Percentiles rank a stretch among this genome's conserved stretches.
Conservation (phyloP, 2,329 filamentous ascomycete genomes). For the Aspergillus hiratsukae region DNA sequence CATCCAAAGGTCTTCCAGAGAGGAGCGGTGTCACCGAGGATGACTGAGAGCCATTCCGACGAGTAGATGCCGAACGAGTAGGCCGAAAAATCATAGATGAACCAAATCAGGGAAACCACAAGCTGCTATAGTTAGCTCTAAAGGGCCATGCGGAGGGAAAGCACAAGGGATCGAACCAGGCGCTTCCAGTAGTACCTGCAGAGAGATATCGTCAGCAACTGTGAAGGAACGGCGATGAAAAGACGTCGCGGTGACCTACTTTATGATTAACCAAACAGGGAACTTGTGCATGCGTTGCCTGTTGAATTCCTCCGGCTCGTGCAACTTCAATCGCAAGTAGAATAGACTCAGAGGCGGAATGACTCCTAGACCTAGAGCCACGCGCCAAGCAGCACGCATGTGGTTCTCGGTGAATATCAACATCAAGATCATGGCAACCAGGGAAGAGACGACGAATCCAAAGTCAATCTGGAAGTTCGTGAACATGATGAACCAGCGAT, state of each 20-base stretch:
- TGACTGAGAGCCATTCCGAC: constrained; percentile 53
- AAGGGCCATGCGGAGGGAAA: neutral
- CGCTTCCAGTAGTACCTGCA: constrained; percentile 67
- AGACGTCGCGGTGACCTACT: constrained; percentile 25
- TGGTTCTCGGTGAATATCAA: constrained; percentile 58
- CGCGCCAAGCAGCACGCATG: constrained; percentile 73
- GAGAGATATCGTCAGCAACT: constrained; percentile 17
- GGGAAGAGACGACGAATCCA: constrained; percentile 75
- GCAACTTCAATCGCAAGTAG: constrained; percentile 65
- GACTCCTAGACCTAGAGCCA: constrained; percentile 71
- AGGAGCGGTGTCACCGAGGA: constrained; percentile 57
- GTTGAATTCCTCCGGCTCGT: constrained; percentile 74
- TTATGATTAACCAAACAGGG: constrained; percentile 49
- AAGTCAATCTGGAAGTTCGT: constrained; percentile 84
- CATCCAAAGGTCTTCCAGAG: constrained; percentile 80
- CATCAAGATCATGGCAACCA: constrained; percentile 67
- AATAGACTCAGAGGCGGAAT: constrained; percentile 72
- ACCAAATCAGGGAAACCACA: constrained; percentile 73
- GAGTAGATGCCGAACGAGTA: constrained; percentile 88
- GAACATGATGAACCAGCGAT: constrained; percentile 87
- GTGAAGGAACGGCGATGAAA: constrained; percentile 40
- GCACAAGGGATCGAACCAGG: constrained; percentile 40
- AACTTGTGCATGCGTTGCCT: constrained; percentile 64
- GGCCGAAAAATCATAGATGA: constrained; percentile 78
- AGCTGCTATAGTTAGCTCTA: constrained; percentile 28